Conservation (phyloP, 768 basidiomycete species). For the Postia placenta region DNA sequence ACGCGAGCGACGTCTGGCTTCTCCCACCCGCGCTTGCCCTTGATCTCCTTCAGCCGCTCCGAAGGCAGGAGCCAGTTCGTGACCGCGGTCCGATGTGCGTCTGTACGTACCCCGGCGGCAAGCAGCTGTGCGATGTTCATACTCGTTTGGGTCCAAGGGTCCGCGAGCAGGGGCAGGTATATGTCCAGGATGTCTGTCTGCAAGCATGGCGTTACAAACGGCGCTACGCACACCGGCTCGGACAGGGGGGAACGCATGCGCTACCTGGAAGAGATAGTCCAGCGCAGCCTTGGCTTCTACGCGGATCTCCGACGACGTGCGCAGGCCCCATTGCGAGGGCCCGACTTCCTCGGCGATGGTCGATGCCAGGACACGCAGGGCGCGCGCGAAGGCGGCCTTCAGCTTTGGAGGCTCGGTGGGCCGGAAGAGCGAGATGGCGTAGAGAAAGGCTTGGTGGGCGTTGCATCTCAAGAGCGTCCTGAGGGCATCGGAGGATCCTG, state of each 20-base stretch:
- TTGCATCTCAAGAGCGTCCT: slow-evolving; percentile 49
- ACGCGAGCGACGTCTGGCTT: slow-evolving; percentile 41
- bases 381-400: slow-evolving; percentile 56
- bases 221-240: background rate
- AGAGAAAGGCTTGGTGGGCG: slow-evolving; percentile 55
- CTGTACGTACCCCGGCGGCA: slow-evolving; percentile 42
- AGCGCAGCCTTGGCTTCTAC: slow-evolving; percentile 52
- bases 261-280: slow-evolving; percentile 55
- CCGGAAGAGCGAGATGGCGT: slow-evolving; percentile 47
- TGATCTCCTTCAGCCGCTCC: slow-evolving; percentile 50
- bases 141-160: slow-evolving; percentile 33
- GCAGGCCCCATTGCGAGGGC: slow-evolving; percentile 63
- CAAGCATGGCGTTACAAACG: background rate
- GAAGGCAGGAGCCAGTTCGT: slow-evolving; percentile 57
- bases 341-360: slow-evolving; percentile 65
- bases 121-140: slow-evolving; percentile 57
- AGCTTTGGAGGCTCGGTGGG: slow-evolving; percentile 33
- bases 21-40: slow-evolving; percentile 70
- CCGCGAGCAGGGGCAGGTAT: slow-evolving; percentile 57
- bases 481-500: slow-evolving; percentile 60
- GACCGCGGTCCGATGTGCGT: slow-evolving; percentile 42
- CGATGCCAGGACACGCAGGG: slow-evolving; percentile 50
- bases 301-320: slow-evolving; percentile 34
- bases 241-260: background rate
- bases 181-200: slow-evolving; percentile 60